Percentiles rank a stretch among this genome's conserved stretches.
These are phyloP conservation scores for Penicillium desertorum DNA, from an alignment of 495 filamentous ascomycete species.

Conservation along the genomic window DNA sequence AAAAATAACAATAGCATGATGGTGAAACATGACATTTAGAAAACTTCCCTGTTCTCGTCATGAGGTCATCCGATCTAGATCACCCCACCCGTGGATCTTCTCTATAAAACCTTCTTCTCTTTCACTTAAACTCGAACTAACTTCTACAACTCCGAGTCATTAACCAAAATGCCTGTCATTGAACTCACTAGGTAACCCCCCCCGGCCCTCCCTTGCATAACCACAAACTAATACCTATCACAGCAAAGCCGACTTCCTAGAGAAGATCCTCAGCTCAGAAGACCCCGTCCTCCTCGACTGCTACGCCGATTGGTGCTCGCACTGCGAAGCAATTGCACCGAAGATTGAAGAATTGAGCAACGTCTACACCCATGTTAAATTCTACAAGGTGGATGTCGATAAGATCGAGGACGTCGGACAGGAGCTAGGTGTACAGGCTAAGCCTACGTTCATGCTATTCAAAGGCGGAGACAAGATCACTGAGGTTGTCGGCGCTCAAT, in stretches of 20 bases:
- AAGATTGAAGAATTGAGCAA: slow-evolving; percentile 61
- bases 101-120: background rate
- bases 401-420: slow-evolving; percentile 67
- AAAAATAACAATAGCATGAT: too few species aligned
- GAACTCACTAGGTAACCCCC: slow-evolving; percentile 3
- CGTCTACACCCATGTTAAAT: slow-evolving; percentile 54
- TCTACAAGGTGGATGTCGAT: slow-evolving; percentile 89
- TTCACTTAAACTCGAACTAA: background rate
- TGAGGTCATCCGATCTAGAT: too few species aligned
- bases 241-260: slow-evolving; percentile 24
- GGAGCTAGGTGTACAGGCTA: slow-evolving; percentile 77
- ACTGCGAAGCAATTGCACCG: slow-evolving; percentile 83
- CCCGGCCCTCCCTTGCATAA: background rate
- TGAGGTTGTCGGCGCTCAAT: slow-evolving; percentile 71
- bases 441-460: slow-evolving; percentile 86
- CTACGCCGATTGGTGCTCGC: slow-evolving; percentile 86
- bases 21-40: too few species aligned
- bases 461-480: slow-evolving; percentile 65
- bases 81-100: background rate
- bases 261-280: slow-evolving; percentile 31
- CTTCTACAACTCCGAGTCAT: background rate
- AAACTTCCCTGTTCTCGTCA: too few species aligned
- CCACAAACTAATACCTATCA: background rate
- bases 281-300: slow-evolving; percentile 71
- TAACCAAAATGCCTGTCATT: slow-evolving; percentile 7